These are phyloP conservation scores for Stagonosporopsis chrysanthemi DNA, from an alignment of 2,329 filamentous ascomycete species.

Conservation along the genomic window DNA sequence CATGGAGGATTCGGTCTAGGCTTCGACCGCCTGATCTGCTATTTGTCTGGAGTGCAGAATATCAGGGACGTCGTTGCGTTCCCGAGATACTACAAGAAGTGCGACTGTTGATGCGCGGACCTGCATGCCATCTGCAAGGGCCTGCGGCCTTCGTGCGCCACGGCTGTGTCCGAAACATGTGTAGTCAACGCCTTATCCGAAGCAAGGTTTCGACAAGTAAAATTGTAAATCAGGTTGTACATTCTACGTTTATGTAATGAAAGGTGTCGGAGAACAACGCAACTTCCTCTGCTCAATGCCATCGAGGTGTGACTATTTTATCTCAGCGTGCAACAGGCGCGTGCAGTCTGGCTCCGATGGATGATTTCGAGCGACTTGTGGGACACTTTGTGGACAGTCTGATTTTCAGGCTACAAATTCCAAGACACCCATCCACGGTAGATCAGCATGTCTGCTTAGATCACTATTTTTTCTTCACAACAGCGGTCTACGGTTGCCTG, in stretches of 20 bases:
- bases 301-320: not conserved
- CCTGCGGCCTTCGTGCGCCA: not conserved
- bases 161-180: not conserved
- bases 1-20: conserved; percentile 92
- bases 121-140: conserved; percentile 9
- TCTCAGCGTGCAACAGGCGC: not conserved
- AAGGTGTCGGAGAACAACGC: not conserved
- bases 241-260: not conserved
- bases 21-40: conserved; percentile 85
- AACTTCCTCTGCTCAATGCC: not conserved
- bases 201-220: not conserved
- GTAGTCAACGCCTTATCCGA: not conserved
- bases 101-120: conserved; percentile 53
- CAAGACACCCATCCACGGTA: too few relatives aligned
- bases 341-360: not conserved
- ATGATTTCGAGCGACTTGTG: not conserved
- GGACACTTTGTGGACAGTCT: not conserved
- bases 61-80: conserved; percentile 88
- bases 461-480: too few relatives aligned
- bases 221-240: conserved; percentile 8
- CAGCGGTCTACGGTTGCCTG: too few relatives aligned
- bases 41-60: conserved; percentile 80
- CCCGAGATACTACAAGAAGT: conserved; percentile 72
- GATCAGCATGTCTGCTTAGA: too few relatives aligned
- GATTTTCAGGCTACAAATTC: too few relatives aligned